A percentile compares a stretch with the other conserved stretches of the same genome.
phyloP scores from a whole-genome alignment of 805 yeast genomes.

The Cephaloascus albidus region DNA sequence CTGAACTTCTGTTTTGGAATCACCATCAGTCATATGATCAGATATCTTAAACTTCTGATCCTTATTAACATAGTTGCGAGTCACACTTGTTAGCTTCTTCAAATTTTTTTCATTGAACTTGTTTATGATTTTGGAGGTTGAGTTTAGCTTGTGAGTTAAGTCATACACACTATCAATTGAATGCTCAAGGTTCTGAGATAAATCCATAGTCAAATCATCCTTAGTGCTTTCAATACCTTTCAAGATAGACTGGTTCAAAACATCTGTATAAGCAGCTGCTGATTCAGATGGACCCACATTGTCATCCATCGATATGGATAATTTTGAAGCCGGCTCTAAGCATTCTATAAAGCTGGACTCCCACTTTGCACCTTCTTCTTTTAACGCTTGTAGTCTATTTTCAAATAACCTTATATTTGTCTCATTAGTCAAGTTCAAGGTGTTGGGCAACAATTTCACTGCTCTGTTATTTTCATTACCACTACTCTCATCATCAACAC shows the following conservation, averaged over 20 bases:
- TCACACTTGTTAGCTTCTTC: conserved; percentile 7
- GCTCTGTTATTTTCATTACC: conserved; percentile 16
- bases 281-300: conserved; percentile 11
- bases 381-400: conserved; percentile 30
- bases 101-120: conserved; percentile 10
- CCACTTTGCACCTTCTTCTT: conserved; percentile 41
- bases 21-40: not conserved
- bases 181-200: conserved; percentile 11
- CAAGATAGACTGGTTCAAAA: conserved; percentile 7
- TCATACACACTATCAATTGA: conserved; percentile 28
- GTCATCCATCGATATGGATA: conserved; percentile 7
- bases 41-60: conserved; percentile 1
- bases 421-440: conserved; percentile 44
- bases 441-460: conserved; percentile 39
- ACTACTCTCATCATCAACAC: conserved; percentile 10
- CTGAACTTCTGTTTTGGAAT: conserved; percentile 4
- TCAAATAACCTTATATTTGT: conserved; percentile 37
- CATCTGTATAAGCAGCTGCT: conserved; percentile 8
- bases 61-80: conserved; percentile 9
- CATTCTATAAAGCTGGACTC: conserved; percentile 7
- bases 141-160: conserved; percentile 13
- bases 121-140: conserved; percentile 11
- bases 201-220: conserved; percentile 6
- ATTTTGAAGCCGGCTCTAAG: conserved; percentile 7
- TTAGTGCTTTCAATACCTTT: conserved; percentile 5